phyloP scores from a whole-genome alignment of 2,329 filamentous ascomycete species.

The Colletotrichum spaethianum region DNA sequence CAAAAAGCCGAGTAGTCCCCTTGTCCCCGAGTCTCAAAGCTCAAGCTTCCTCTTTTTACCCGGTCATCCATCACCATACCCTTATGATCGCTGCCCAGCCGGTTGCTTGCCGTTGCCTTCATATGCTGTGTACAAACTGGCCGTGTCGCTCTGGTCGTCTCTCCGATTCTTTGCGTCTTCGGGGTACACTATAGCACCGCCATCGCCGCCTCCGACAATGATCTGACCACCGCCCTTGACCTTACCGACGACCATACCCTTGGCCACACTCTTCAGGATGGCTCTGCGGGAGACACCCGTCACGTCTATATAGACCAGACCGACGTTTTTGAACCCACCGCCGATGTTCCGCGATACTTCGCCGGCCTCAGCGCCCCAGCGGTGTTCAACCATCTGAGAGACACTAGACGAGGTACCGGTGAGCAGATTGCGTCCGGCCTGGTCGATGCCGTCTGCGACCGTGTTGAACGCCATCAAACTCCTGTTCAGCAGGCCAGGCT shows the following conservation, averaged over 20 bases:
- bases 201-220: slow-evolving; percentile 77
- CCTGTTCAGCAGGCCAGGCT: slow-evolving; percentile 95
- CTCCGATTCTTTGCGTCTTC: slow-evolving; percentile 43
- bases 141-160: slow-evolving; percentile 43
- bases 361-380: slow-evolving; percentile 89
- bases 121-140: slow-evolving; percentile 47
- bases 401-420: slow-evolving; percentile 83
- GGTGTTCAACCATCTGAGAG: slow-evolving; percentile 88
- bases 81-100: slow-evolving; percentile 32
- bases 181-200: slow-evolving; percentile 45
- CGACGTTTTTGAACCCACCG: slow-evolving; percentile 94
- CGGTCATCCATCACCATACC: neutral
- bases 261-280: slow-evolving; percentile 94
- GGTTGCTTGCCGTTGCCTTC: slow-evolving; percentile 53
- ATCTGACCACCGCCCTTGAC: slow-evolving; percentile 82
- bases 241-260: slow-evolving; percentile 92
- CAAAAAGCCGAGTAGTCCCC: neutral
- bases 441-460: slow-evolving; percentile 92
- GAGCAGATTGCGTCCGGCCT: slow-evolving; percentile 85
- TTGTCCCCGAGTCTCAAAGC: neutral
- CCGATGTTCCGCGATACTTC: slow-evolving; percentile 82
- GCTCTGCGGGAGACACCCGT: slow-evolving; percentile 91
- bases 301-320: slow-evolving; percentile 96
- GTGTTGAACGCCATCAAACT: slow-evolving; percentile 97
- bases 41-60: neutral